Evolutionary conservation across 2,329 filamentous ascomycete genomes (phyloP), one percentile per base, ranked within the genome.

Genomic region (Cladosporium austrohemisphaericum): DNA sequence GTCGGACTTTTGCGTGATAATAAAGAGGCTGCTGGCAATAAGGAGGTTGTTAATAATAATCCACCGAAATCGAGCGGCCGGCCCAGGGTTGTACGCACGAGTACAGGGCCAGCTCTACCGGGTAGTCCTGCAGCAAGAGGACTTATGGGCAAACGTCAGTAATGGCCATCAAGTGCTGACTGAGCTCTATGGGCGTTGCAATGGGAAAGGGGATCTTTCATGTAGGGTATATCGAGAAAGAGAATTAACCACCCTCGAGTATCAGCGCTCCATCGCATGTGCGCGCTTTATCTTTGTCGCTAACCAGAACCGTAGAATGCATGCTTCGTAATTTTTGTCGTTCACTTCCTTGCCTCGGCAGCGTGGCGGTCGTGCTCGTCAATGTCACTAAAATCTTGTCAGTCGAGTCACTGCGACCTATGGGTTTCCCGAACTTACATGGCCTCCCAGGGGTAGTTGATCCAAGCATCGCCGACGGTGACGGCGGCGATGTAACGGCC

Each of bases 371-470:
- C 53, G 41, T 55, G 53, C 33, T 53, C 51, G 26, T 55, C 53
- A 18, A 55, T 55, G 48, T 55, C 53, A 32, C 51, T 55, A 26
- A 10, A 13, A 14, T 2, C 13, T 6, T n/a, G 23, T 54, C 35
- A 54, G 50, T 20, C 5, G n/a, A n/a, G n/a, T n/a, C n/a, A n/a
- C n/a, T n/a, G n/a, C n/a, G n/a, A n/a, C n/a, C n/a, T n/a, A n/a
- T n/a, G n/a, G n/a, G n/a, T n/a, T n/a, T n/a, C n/a, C n/a, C n/a
- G 16, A 23, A 73, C 77, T 49, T 73, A 81, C 77, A 73, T 85
- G 35, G 93, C 93, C 75, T 97, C 93, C 93, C 93, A 98, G 13
- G 93, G 93, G 73, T 98, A 98, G 78, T 89, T 94, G 68, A 97
- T 97, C 93, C 93, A 98, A 57, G 90, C 85, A 71, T 98, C 92